phyloP scores from a whole-genome alignment of 1,284 basidiomycete species.

The Puccinia coronata region DNA sequence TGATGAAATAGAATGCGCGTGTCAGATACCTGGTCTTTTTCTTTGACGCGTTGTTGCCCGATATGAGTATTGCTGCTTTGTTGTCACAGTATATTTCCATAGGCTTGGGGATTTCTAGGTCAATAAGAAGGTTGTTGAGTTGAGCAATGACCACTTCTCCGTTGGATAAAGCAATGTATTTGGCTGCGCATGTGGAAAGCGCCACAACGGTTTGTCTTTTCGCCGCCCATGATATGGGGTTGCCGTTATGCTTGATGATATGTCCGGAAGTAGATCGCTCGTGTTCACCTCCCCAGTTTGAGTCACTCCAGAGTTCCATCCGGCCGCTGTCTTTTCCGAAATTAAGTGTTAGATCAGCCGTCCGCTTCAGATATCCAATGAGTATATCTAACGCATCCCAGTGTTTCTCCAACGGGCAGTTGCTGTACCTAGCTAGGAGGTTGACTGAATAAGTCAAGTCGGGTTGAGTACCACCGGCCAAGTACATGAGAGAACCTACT shows the following conservation, averaged over 20 bases:
- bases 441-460: not conserved
- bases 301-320: constrained; percentile 1
- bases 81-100: constrained; percentile 13
- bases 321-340: not conserved
- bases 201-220: constrained; percentile 10
- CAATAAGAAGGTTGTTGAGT: not conserved
- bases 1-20: constrained; percentile 2
- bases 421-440: not conserved
- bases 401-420: not conserved
- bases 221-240: constrained; percentile 7
- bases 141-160: not conserved
- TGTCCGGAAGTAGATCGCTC: not conserved
- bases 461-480: not conserved
- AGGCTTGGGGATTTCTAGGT: not conserved
- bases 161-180: constrained; percentile 8
- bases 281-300: constrained; percentile 39
- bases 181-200: not conserved
- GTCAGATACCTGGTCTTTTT: constrained; percentile 1
- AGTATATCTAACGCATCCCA: not conserved
- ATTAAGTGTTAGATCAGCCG: not conserved
- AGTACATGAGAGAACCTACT: not conserved
- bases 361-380: not conserved
- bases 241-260: not conserved
- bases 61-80: constrained; percentile 2
- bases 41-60: not conserved